A percentile compares a stretch with the other conserved stretches of the same genome.
phyloP scores from a whole-genome alignment of 768 basidiomycete species.

The Pilatotrama ljubarskyi region DNA sequence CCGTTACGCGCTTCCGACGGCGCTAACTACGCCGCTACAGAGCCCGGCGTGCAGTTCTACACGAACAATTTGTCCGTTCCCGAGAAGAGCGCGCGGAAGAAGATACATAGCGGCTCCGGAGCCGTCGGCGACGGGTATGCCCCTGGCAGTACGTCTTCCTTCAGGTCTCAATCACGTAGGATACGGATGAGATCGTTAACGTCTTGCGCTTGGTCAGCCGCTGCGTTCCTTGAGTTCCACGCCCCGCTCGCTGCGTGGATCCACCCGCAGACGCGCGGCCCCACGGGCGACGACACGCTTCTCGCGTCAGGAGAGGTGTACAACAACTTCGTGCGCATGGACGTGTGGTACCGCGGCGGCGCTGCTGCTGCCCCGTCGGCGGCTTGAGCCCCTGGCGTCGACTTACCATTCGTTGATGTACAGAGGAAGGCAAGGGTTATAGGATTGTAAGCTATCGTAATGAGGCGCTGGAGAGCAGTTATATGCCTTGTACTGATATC shows the following conservation, averaged over 20 bases:
- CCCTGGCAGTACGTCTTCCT: conserved; percentile 49
- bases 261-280: conserved; percentile 46
- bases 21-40: conserved; percentile 35
- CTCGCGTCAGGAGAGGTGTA: conserved; percentile 72
- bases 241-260: conserved; percentile 67
- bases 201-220: conserved; percentile 13
- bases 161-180: neutral
- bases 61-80: conserved; percentile 55
- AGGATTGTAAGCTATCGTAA: too few relatives aligned
- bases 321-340: conserved; percentile 66
- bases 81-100: conserved; percentile 58
- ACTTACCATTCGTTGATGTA: too few relatives aligned
- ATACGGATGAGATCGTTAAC: neutral
- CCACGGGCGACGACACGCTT: conserved; percentile 59
- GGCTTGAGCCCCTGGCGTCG: neutral
- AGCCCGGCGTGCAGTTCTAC: conserved; percentile 77
- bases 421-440: too few relatives aligned
- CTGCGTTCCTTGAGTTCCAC: conserved; percentile 37
- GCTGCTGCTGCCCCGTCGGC: neutral
- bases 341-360: conserved; percentile 39
- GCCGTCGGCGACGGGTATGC: conserved; percentile 53
- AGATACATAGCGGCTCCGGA: conserved; percentile 76
- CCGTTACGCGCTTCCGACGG: neutral
- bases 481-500: too few relatives aligned
- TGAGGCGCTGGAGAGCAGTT: too few relatives aligned